These are phyloP conservation scores for Dalbergia oliveri DNA, from an alignment of 306 rosid genomes.

Conservation along the genomic window DNA sequence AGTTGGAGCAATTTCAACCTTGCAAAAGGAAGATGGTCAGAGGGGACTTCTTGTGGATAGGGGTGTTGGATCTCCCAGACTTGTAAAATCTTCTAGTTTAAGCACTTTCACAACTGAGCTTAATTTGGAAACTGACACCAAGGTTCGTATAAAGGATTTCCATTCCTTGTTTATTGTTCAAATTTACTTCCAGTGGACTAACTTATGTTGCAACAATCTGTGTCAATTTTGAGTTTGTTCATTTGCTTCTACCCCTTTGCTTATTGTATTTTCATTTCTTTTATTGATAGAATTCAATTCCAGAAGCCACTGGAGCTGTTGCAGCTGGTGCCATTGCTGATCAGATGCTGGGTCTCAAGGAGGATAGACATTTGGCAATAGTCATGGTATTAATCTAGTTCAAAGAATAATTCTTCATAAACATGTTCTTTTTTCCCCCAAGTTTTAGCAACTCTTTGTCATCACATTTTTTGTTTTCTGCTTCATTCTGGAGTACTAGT, in stretches of 20 bases:
- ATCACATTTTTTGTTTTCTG: conserved; percentile 1
- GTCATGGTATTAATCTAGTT: conserved; percentile 73
- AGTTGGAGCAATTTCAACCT: conserved; percentile 72
- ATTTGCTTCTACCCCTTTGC: conserved; percentile 25
- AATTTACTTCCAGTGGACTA: conserved; percentile 23
- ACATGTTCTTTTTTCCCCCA: not conserved
- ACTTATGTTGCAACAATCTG: conserved; percentile 18
- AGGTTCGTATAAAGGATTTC: conserved; percentile 63
- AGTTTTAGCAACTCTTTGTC: conserved; percentile 10
- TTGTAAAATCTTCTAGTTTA: conserved; percentile 73
- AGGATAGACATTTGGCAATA: conserved; percentile 92
- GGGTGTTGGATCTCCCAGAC: conserved; percentile 93
- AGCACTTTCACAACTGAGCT: conserved; percentile 53
- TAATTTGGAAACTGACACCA: conserved; percentile 61
- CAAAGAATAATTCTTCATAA: conserved; percentile 21
- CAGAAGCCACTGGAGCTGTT: conserved; percentile 99
- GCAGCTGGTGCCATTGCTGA: conserved; percentile 99
- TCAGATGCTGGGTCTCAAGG: conserved; percentile 99
- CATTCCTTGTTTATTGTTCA: conserved; percentile 22
- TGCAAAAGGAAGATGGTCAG: conserved; percentile 76
- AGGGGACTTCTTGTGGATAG: conserved; percentile 81
- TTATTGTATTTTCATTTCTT: conserved; percentile 11
- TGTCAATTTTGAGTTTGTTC: conserved; percentile 34
- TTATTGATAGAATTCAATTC: conserved; percentile 82
- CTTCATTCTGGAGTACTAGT: conserved; percentile 29